Evolutionary conservation across 768 basidiomycete genomes (phyloP).

Genomic region (Mrakia frigida): DNA sequence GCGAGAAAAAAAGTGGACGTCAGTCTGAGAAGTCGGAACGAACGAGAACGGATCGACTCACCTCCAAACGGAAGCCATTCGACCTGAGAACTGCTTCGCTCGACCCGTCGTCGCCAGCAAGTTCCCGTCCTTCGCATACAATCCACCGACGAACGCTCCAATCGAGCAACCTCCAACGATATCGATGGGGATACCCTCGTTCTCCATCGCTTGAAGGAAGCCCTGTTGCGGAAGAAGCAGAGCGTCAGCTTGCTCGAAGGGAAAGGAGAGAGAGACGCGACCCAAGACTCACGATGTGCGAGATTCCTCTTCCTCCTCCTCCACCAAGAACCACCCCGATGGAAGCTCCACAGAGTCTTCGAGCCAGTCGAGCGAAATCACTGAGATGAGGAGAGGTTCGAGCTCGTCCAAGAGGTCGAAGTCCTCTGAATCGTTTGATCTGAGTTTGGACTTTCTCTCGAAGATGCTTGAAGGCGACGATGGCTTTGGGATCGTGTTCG

Average conservation of each 20-base stretch:
- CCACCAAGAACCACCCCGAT: slow-evolving; percentile 93
- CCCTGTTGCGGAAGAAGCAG: slow-evolving; percentile 53
- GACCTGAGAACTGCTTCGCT: slow-evolving; percentile 77
- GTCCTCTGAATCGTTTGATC: slow-evolving; percentile 78
- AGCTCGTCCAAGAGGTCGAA: slow-evolving; percentile 56
- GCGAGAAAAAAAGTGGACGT: not conserved
- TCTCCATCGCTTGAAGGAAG: slow-evolving; percentile 84
- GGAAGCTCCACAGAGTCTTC: slow-evolving; percentile 84
- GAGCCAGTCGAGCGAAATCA: slow-evolving; percentile 86
- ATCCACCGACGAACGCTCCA: slow-evolving; percentile 54
- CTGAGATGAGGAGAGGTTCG: slow-evolving; percentile 75
- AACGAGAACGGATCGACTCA: not conserved
- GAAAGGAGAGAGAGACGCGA: not conserved
- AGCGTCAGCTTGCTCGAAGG: not conserved
- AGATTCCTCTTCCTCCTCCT: slow-evolving; percentile 89
- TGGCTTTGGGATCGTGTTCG: slow-evolving; percentile 76
- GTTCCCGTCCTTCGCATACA: slow-evolving; percentile 83
- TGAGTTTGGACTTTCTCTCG: slow-evolving; percentile 85
- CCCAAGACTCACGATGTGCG: slow-evolving; percentile 54
- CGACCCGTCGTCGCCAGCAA: slow-evolving; percentile 63
- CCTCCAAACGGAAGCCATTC: slow-evolving; percentile 93
- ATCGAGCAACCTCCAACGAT: slow-evolving; percentile 63
- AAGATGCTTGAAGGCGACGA: slow-evolving; percentile 83
- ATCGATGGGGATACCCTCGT: slow-evolving; percentile 87
- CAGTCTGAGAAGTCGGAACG: not conserved